Percentiles rank a stretch among this genome's conserved stretches.
Evolutionary conservation across 2,329 filamentous ascomycete genomes (phyloP).

Genomic region (Cercospora brassicicola): DNA sequence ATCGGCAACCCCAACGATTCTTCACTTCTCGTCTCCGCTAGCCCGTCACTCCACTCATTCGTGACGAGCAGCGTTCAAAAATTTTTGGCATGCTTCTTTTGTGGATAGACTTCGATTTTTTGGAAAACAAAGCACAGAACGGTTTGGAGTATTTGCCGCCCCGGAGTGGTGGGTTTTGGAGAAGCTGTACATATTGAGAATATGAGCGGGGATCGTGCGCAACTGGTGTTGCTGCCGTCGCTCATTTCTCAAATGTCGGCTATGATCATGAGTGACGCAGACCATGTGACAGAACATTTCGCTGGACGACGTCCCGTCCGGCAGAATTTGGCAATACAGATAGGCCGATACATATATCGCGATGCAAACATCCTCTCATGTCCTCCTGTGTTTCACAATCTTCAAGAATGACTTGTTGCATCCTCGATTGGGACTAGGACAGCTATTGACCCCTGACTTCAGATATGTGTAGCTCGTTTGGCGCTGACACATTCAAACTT

Average conservation of each 20-base stretch:
- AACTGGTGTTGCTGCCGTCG: slow-evolving; percentile 23
- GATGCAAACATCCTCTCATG: background rate
- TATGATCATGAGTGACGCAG: slow-evolving; percentile 22
- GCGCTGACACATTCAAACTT: background rate
- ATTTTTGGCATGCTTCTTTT: slow-evolving; percentile 26
- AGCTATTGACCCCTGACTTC: background rate
- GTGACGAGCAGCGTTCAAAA: background rate
- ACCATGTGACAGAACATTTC: slow-evolving; percentile 7
- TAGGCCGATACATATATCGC: slow-evolving; percentile 2
- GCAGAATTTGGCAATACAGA: slow-evolving; percentile 12
- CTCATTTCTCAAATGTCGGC: background rate
- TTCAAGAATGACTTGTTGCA: background rate
- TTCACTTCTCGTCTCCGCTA: slow-evolving; percentile 13
- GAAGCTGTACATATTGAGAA: slow-evolving; percentile 13
- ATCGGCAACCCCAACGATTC: slow-evolving; percentile 1
- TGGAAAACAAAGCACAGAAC: slow-evolving; percentile 2
- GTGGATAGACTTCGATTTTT: slow-evolving; percentile 19
- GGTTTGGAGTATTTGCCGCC: slow-evolving; percentile 17
- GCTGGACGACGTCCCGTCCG: background rate
- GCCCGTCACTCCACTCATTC: slow-evolving; percentile 21
- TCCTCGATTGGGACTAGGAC: background rate
- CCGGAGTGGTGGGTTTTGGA: slow-evolving; percentile 3
- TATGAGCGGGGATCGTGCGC: slow-evolving; percentile 12
- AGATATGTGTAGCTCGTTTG: background rate
- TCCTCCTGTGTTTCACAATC: background rate